Evolutionary conservation across 768 basidiomycete species (phyloP), one percentile per base, ranked within the genome.

Genomic region (Daedalea quercina): DNA sequence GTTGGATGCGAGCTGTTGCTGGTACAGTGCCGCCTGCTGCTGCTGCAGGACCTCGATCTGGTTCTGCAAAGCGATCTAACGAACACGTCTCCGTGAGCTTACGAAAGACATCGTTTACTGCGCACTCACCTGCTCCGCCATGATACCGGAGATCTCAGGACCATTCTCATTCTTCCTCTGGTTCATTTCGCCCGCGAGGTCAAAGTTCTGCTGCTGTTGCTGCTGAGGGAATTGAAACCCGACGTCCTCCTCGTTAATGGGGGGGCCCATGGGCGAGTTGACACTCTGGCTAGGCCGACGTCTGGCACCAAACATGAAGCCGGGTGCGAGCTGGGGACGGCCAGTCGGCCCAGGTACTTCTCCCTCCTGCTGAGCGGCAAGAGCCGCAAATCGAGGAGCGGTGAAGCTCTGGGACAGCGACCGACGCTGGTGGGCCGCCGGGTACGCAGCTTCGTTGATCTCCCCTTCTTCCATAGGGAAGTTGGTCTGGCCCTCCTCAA

Each of bases 31-130:
- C 59, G 92, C 87, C 60, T 95, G 92, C 57, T 95, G 92, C 49
- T 92, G 88, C 61, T 93, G 89, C 54, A 95, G 73, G 3, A 80
- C 87, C 70, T 93, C 92, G 58, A 94, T 94, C 69, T 95, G 91
- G 60, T 68, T 90, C 70, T 94, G 93, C 52, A 95, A 65, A 43
- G 90, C 90, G 63, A 94, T 89, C 89, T 91, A 63, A 23, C 24
- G 8, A 31, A 25, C 33, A 35, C 23, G 24, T 19, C n/a, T n/a
- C n/a, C 6, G 44, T 52, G 19, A 26, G 42, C 26, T 37, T 52
- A 31, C 22, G 11, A 28, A 43, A 35, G 17, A 17, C 11, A 26
- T 37, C 34, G 48, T 52, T n/a, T 20, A 41, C 24, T n/a, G 33
- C 6, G 28, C 28, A n/a, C 72, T 56, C 58, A 91, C 93, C 80